These are phyloP conservation scores for Apophysomyces variabilis DNA, from an alignment of 371 early-diverging fungal genomes.

Conservation along the genomic window DNA sequence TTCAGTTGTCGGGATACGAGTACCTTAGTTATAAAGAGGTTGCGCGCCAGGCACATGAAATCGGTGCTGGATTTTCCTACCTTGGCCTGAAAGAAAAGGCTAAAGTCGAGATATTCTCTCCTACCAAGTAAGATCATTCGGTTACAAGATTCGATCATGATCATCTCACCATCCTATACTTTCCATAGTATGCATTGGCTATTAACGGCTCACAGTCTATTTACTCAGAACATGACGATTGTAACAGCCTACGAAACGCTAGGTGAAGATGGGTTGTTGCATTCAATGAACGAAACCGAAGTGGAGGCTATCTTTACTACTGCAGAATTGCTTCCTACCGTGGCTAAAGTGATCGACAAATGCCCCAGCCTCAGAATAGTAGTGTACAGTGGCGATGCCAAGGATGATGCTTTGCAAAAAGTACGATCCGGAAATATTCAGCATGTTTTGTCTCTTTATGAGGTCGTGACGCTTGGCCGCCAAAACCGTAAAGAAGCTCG, in stretches of 20 bases:
- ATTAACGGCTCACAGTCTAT: conserved; percentile 69
- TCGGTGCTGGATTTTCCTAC: conserved; percentile 67
- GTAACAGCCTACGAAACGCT: conserved; percentile 91
- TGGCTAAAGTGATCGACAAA: conserved; percentile 62
- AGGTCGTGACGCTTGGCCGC: conserved; percentile 66
- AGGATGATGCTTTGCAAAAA: conserved; percentile 48
- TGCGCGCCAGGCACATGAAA: conserved; percentile 39
- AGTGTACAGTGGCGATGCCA: conserved; percentile 79
- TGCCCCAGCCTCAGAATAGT: conserved; percentile 73
- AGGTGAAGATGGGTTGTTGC: conserved; percentile 85
- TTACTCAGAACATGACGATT: conserved; percentile 75
- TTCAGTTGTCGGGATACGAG: conserved; percentile 67
- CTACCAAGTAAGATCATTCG: conserved; percentile 58
- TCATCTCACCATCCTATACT: background rate
- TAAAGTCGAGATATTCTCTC: conserved; percentile 69
- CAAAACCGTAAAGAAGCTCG: conserved; percentile 63
- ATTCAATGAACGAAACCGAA: conserved; percentile 87
- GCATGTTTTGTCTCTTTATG: conserved; percentile 46
- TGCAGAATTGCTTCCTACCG: conserved; percentile 78
- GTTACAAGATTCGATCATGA: background rate
- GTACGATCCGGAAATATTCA: conserved; percentile 30
- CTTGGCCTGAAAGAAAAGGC: conserved; percentile 61
- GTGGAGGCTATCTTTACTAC: conserved; percentile 80
- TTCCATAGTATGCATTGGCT: conserved; percentile 24
- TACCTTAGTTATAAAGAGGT: conserved; percentile 70